phyloP scores from a whole-genome alignment of 106 monocot species.

The Xerophyta viscosa region DNA sequence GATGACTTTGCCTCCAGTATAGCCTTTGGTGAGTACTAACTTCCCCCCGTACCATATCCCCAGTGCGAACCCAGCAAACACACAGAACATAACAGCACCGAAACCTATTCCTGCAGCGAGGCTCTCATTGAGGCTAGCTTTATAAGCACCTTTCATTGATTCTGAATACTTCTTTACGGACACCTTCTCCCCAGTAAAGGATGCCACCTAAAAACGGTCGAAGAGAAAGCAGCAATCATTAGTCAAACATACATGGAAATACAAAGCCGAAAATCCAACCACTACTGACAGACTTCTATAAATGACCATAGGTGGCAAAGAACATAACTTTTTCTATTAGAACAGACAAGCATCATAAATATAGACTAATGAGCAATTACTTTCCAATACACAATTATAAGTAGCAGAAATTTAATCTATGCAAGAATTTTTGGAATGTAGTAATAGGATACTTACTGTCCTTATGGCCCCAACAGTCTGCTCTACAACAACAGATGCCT shows the following conservation, averaged over 20 bases:
- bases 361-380: too few relatives aligned
- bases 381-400: too few relatives aligned
- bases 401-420: too few relatives aligned
- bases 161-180: constrained; percentile 45
- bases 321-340: too few relatives aligned
- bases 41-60: constrained; percentile 67
- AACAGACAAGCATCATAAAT: too few relatives aligned
- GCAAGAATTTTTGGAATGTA: too few relatives aligned
- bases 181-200: constrained; percentile 69
- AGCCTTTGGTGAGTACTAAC: constrained; percentile 40
- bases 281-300: too few relatives aligned
- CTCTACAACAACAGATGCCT: constrained; percentile 38
- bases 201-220: constrained; percentile 82
- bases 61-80: constrained; percentile 40
- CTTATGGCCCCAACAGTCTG: constrained; percentile 46
- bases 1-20: constrained; percentile 50
- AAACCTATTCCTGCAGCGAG: constrained; percentile 44
- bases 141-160: constrained; percentile 47
- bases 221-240: too few relatives aligned
- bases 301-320: too few relatives aligned
- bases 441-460: constrained; percentile 44
- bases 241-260: too few relatives aligned
- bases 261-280: too few relatives aligned
- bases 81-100: constrained; percentile 24
- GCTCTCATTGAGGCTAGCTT: constrained; percentile 38